Base-by-base conservation (phyloP, 2,329 filamentous ascomycete genomes). In the Trichoderma atrobrunneum region DNA sequence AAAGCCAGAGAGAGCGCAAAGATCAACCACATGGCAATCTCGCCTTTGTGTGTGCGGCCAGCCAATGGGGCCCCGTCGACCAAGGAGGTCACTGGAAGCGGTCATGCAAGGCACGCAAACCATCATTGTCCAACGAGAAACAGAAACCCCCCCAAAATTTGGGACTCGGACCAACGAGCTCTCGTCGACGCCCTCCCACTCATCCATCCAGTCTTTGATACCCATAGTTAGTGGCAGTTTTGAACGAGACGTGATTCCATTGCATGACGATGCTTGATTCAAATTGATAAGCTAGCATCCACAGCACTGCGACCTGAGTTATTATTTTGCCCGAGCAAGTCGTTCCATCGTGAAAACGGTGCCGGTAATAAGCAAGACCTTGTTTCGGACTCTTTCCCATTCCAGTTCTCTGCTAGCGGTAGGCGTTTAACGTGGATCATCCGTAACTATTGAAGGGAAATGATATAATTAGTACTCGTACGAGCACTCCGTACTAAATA, bases 91-190 rank as follows among this genome's bases (percentile, higher is more conserved):
- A 8, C 54, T 57, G 70, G 59, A 62, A 54, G 64, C 54, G 63
- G 63, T 54, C 71, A 72, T 72, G 71, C 71, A 72, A 70, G 71
- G 66, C 71, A 72, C 71, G 36, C 71, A 65, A 70, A 65, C 48
- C 21, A 39, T 43, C 43, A 39, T 48, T 39, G 24, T 68, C 39
- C 65, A 48, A 67, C 62, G 10, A 43, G 56, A 39, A 54, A 67
- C 56, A 67, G 26, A 28, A 26, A 36, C 1, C 34, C 16, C 51
- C 21, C 21, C 56, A 28, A 24, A 61, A 26, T 7, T 28, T 61
- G 36, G 28, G 28, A 16, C 56, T 18, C 11, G 56, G 43, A 16
- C 66, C 66, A 69, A 69, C 66, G 66, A 69, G 66, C 39, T 61
- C 26, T 69, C 57, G 28, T 10, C 26, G 56, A 69, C 54, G 39